A percentile compares a stretch with the other conserved stretches of the same genome.
Evolutionary conservation across 371 early-diverging fungal genomes (phyloP).

Genomic region (Mucor mucedo): DNA sequence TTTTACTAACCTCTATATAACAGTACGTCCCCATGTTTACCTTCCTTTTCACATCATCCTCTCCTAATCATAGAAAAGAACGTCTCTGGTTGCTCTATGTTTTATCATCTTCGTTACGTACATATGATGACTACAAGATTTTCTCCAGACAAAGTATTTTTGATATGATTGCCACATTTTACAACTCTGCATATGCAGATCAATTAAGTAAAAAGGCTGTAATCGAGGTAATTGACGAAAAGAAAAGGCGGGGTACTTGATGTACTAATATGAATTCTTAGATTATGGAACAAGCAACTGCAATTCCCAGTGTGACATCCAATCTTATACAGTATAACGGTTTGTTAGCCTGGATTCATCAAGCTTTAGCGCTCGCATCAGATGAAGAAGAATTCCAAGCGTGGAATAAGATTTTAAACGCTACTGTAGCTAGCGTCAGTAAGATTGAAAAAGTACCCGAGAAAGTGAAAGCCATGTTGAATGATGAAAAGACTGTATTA

Average conservation of each 20-base stretch:
- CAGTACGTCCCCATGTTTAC: slow-evolving; percentile 85
- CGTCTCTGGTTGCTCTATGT: slow-evolving; percentile 78
- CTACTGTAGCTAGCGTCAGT: slow-evolving; percentile 11
- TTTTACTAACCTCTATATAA: background rate
- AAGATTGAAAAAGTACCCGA: slow-evolving; percentile 23
- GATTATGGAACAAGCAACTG: slow-evolving; percentile 60
- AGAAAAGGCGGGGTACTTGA: background rate
- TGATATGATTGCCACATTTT: slow-evolving; percentile 68
- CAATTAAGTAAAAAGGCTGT: slow-evolving; percentile 41
- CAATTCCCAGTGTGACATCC: slow-evolving; percentile 54
- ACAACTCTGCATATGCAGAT: slow-evolving; percentile 72
- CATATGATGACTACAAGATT: slow-evolving; percentile 67
- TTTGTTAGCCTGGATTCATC: slow-evolving; percentile 64
- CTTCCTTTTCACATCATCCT: slow-evolving; percentile 70
- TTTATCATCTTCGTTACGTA: slow-evolving; percentile 55
- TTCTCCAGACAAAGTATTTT: slow-evolving; percentile 74
- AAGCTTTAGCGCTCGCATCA: slow-evolving; percentile 41
- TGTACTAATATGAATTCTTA: slow-evolving; percentile 20
- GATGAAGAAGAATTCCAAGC: slow-evolving; percentile 26
- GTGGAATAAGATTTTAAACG: slow-evolving; percentile 28
- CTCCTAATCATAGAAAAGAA: slow-evolving; percentile 68
- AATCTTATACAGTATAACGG: slow-evolving; percentile 65
- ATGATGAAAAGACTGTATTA: slow-evolving; percentile 18
- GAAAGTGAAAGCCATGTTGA: slow-evolving; percentile 20
- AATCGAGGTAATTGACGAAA: slow-evolving; percentile 31